Conservation (phyloP, 441 rosid species). For the Cnidoscolus chayamansa region DNA sequence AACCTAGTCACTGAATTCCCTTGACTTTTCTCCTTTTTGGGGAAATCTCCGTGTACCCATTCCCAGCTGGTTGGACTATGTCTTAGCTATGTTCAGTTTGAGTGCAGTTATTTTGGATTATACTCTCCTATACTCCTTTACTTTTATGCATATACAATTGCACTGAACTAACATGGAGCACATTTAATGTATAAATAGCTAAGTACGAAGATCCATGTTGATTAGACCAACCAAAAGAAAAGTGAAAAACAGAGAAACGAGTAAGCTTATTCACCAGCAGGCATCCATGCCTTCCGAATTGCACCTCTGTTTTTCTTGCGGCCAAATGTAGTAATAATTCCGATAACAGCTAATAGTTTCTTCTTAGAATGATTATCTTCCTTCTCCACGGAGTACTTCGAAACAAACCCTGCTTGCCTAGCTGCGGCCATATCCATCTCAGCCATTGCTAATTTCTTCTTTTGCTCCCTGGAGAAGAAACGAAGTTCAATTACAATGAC, state of each 20-base stretch:
- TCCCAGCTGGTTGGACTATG: neutral
- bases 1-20: neutral
- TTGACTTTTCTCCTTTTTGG: neutral
- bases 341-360: slow-evolving; percentile 64
- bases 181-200: neutral
- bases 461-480: slow-evolving; percentile 63
- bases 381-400: slow-evolving; percentile 33
- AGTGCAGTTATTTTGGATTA: neutral
- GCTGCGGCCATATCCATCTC: slow-evolving; percentile 69
- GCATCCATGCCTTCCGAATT: slow-evolving; percentile 91
- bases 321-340: slow-evolving; percentile 67
- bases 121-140: neutral
- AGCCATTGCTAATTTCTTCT: slow-evolving; percentile 58
- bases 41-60: too few relatives aligned
- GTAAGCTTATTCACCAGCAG: slow-evolving; percentile 24
- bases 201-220: neutral
- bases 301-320: slow-evolving; percentile 78
- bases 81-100: neutral
- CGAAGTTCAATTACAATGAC: neutral
- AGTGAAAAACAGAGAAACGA: neutral
- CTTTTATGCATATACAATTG: neutral
- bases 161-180: neutral
- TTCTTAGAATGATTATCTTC: slow-evolving; percentile 39
- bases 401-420: slow-evolving; percentile 55
- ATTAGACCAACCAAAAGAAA: neutral